Evolutionary conservation across 2,329 filamentous ascomycete species (phyloP).

Genomic region (Dendrostoma leiphaemia): DNA sequence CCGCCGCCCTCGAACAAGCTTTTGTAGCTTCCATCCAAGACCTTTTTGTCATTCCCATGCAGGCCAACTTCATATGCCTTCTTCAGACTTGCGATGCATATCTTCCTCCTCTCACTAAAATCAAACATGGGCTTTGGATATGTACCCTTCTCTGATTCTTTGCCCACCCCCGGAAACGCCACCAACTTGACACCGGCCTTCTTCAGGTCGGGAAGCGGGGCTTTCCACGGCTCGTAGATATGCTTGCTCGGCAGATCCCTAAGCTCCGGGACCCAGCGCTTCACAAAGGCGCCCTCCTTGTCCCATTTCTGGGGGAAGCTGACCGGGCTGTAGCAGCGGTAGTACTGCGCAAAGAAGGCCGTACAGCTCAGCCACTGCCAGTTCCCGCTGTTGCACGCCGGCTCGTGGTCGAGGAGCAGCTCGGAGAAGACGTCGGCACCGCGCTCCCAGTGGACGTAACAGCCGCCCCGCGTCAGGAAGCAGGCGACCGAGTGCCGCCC

Average conservation of each 20-base stretch:
- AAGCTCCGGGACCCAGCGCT: conserved; percentile 67
- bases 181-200: conserved; percentile 47
- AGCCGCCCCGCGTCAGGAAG: conserved; percentile 76
- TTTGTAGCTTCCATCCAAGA: conserved; percentile 59
- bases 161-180: conserved; percentile 44
- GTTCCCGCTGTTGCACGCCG: conserved; percentile 71
- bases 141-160: conserved; percentile 40
- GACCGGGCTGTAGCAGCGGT: conserved; percentile 67
- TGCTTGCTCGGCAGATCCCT: conserved; percentile 61
- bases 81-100: conserved; percentile 69
- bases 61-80: conserved; percentile 64
- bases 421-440: conserved; percentile 78
- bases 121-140: conserved; percentile 81
- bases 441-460: conserved; percentile 76
- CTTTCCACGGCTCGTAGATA: conserved; percentile 80
- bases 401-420: conserved; percentile 71
- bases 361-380: conserved; percentile 78
- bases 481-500: conserved; percentile 76
- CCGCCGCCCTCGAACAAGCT: conserved; percentile 40
- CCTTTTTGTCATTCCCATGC: conserved; percentile 60
- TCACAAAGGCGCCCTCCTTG: conserved; percentile 62
- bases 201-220: conserved; percentile 65
- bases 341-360: conserved; percentile 73
- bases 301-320: conserved; percentile 77
- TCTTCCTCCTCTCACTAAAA: conserved; percentile 59